A percentile compares a stretch with the other conserved stretches of the same genome.
These are phyloP conservation scores for Penicillium fimorum DNA, from an alignment of 495 filamentous ascomycete species.

Conservation along the genomic window DNA sequence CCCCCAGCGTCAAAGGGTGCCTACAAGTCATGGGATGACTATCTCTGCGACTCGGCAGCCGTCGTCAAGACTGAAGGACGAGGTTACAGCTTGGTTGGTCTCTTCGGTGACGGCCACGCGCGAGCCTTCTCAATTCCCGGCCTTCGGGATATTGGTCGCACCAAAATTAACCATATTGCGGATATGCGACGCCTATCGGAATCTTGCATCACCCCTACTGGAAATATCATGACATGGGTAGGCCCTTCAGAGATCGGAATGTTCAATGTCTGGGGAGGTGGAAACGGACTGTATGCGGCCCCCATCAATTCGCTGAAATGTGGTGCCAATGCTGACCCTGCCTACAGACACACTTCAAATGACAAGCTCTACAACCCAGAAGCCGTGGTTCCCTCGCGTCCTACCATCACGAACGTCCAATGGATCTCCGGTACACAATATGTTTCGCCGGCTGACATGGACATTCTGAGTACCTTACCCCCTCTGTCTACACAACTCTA, in stretches of 20 bases:
- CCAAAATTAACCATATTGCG: slow-evolving; percentile 58
- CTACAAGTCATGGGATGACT: slow-evolving; percentile 80
- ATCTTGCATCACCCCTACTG: slow-evolving; percentile 66
- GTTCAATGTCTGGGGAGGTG: slow-evolving; percentile 77
- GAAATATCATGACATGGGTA: slow-evolving; percentile 84
- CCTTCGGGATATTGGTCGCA: slow-evolving; percentile 78
- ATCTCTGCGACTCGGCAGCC: slow-evolving; percentile 71
- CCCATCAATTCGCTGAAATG: background rate
- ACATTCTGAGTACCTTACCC: slow-evolving; percentile 61
- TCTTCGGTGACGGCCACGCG: slow-evolving; percentile 76
- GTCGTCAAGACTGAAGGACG: slow-evolving; percentile 70
- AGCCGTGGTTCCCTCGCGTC: slow-evolving; percentile 69
- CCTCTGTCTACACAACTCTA: background rate
- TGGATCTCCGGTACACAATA: slow-evolving; percentile 97
- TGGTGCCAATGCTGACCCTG: slow-evolving; percentile 41
- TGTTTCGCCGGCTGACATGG: slow-evolving; percentile 84
- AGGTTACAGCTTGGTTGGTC: slow-evolving; percentile 73
- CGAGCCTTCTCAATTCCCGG: slow-evolving; percentile 82
- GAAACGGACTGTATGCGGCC: slow-evolving; percentile 51
- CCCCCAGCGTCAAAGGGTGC: slow-evolving; percentile 83
- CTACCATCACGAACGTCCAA: slow-evolving; percentile 93
- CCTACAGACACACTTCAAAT: slow-evolving; percentile 45
- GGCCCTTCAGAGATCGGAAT: slow-evolving; percentile 81
- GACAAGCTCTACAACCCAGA: slow-evolving; percentile 79
- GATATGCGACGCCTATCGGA: slow-evolving; percentile 70